A percentile compares a stretch with the other conserved stretches of the same genome.
Evolutionary conservation across 1,284 basidiomycete species (phyloP).

Genomic region (Lentinula novae-zelandiae): DNA sequence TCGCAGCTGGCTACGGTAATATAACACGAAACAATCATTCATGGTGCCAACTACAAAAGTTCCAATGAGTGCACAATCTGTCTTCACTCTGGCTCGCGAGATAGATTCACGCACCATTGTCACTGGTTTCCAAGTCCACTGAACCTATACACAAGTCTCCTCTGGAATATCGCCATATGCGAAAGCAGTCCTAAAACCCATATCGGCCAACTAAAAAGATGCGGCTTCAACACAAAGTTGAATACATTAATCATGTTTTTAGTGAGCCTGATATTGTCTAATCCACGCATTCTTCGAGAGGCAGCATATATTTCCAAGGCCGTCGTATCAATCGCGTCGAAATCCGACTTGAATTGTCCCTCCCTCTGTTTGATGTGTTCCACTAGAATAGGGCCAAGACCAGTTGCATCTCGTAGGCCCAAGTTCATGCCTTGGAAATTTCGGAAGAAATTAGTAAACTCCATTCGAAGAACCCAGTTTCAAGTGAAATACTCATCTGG

Average conservation of each 20-base stretch:
- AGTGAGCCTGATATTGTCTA: neutral
- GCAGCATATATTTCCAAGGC: slow-evolving; percentile 5
- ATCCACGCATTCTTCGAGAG: neutral
- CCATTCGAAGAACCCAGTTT: neutral
- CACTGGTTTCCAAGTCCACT: slow-evolving; percentile 5
- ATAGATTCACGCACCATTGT: too few relatives aligned
- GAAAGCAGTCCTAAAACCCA: neutral
- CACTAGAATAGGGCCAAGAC: slow-evolving; percentile 22
- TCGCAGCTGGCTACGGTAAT: too few relatives aligned
- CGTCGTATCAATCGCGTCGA: neutral
- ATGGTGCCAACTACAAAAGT: too few relatives aligned
- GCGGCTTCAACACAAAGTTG: slow-evolving; percentile 1
- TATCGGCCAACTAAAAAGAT: neutral
- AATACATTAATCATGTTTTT: neutral
- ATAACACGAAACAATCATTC: too few relatives aligned
- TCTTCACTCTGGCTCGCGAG: too few relatives aligned
- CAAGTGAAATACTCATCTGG: neutral
- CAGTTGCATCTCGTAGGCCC: slow-evolving; percentile 37
- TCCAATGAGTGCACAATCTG: too few relatives aligned
- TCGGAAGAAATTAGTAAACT: neutral
- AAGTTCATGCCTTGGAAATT: slow-evolving; percentile 39
- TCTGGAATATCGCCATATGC: neutral
- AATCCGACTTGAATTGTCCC: neutral
- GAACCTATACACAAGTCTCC: neutral
- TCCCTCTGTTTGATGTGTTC: slow-evolving; percentile 6